Conservation (phyloP, 441 rosid species). For the Biscutella laevigata region DNA sequence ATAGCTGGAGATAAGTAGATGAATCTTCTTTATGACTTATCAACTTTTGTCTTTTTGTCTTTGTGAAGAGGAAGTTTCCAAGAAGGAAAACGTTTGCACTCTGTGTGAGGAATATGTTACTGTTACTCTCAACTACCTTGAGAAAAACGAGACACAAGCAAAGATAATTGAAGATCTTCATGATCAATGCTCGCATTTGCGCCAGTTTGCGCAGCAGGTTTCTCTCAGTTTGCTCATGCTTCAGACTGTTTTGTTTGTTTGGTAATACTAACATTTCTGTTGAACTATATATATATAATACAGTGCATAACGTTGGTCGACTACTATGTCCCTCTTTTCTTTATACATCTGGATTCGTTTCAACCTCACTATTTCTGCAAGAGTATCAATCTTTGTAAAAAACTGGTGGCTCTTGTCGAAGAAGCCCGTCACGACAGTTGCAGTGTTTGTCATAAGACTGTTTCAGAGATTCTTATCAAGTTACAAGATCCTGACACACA, state of each 20-base stretch:
- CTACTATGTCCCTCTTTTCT: conserved; percentile 74
- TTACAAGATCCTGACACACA: conserved; percentile 82
- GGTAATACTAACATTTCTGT: background rate
- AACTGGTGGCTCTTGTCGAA: conserved; percentile 33
- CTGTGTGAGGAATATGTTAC: conserved; percentile 71
- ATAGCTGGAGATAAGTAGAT: background rate
- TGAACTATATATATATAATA: conserved; percentile 7
- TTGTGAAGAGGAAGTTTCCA: conserved; percentile 24
- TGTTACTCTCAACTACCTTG: conserved; percentile 51
- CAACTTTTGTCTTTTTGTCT: background rate
- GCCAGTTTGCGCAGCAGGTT: conserved; percentile 59
- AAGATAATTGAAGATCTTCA: conserved; percentile 52
- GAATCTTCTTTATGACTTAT: background rate
- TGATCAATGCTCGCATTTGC: conserved; percentile 43
- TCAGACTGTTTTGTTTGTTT: no score
- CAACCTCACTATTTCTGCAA: conserved; percentile 56
- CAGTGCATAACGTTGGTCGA: conserved; percentile 77
- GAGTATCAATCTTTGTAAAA: conserved; percentile 54
- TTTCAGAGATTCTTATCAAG: conserved; percentile 61
- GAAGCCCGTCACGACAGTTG: conserved; percentile 57
- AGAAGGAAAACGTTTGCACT: conserved; percentile 46
- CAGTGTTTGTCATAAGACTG: conserved; percentile 57
- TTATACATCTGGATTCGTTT: conserved; percentile 41
- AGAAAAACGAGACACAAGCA: conserved; percentile 59
- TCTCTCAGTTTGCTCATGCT: conserved; percentile 5